phyloP scores from a whole-genome alignment of 2,329 filamentous ascomycete genomes.

The Neocucurbitaria cava region DNA sequence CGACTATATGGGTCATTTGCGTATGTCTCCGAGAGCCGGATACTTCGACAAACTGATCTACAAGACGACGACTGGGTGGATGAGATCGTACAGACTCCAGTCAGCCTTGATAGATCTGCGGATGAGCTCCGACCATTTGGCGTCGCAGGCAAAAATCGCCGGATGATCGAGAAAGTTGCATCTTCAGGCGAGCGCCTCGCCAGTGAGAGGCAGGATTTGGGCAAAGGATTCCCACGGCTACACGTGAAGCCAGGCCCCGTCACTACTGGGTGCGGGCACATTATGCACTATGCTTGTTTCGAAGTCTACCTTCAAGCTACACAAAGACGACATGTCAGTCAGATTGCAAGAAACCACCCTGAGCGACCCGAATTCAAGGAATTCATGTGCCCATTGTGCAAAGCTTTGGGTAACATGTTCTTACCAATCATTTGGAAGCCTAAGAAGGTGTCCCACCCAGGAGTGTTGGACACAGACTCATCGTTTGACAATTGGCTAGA shows the following conservation, averaged over 20 bases:
- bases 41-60: conserved; percentile 85
- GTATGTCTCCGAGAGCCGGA: conserved; percentile 82
- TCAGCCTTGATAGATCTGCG: conserved; percentile 83
- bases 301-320: conserved; percentile 89
- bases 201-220: conserved; percentile 80
- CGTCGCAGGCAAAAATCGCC: conserved; percentile 84
- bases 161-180: conserved; percentile 77
- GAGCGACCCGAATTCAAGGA: conserved; percentile 81
- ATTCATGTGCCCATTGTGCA: conserved; percentile 96
- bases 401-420: conserved; percentile 94
- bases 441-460: conserved; percentile 82
- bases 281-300: conserved; percentile 98
- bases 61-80: conserved; percentile 82
- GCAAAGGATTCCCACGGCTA: conserved; percentile 82
- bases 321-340: conserved; percentile 81
- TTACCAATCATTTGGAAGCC: conserved; percentile 95
- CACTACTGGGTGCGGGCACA: conserved; percentile 91
- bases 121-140: conserved; percentile 88
- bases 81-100: conserved; percentile 80
- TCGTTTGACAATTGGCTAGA: conserved; percentile 75
- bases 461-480: conserved; percentile 66
- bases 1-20: conserved; percentile 93
- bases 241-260: conserved; percentile 76
- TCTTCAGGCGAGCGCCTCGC: conserved; percentile 73
- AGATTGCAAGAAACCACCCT: conserved; percentile 93